Base-by-base conservation (phyloP, 2,329 filamentous ascomycete genomes). In the Fusarium sp. region DNA sequence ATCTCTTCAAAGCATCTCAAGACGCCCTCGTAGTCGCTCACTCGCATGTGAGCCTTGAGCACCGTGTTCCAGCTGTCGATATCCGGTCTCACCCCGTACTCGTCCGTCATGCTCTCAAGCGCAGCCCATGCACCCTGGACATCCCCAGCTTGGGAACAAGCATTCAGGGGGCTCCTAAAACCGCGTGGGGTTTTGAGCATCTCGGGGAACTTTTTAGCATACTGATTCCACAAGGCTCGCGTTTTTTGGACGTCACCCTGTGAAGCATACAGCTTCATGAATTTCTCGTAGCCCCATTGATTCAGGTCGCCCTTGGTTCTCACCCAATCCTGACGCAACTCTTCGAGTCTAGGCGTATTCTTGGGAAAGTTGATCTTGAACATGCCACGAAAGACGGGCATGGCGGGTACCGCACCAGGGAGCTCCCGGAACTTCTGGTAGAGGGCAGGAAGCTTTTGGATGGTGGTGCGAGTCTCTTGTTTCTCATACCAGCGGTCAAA, bases 31-130 rank as follows among this genome's bases (percentile, higher is more conserved):
- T 93, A 87, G 78, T 96, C 90, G 56, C 90, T 87, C 1, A 88
- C 88, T 74, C 90, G 90, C 20, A 87, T 87, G 81, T 95, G 89
- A 4, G 92, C 92, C 76, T 92, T 90, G 53, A 98, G 85, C 31
- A 98, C 82, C 24, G 92, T 91, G 78, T 97, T 97, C 92, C 93
- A 97, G 71, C 88, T 90, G 38, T 85, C 80, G 2, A 87, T 80
- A 71, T 90, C 89, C 8, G 92, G 92, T 46, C 84, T 73, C 17
- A 92, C 75, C 1, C 84, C 82, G 76, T 91, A 92, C 58, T 89
- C 85, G 8, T 82, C 75, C 27, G 80, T 79, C 64, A 96, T 89
- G n/a, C 87, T 85, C 55, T 89, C 79, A 69, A 98, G 92, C 38
- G 92, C 88, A 22, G 84, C 80, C 58, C 88, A 83, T 0, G 92